Percentiles rank a stretch among this genome's conserved stretches.
Conservation (phyloP, 176 grass and related monocot genomes). For the Carex pumila region DNA sequence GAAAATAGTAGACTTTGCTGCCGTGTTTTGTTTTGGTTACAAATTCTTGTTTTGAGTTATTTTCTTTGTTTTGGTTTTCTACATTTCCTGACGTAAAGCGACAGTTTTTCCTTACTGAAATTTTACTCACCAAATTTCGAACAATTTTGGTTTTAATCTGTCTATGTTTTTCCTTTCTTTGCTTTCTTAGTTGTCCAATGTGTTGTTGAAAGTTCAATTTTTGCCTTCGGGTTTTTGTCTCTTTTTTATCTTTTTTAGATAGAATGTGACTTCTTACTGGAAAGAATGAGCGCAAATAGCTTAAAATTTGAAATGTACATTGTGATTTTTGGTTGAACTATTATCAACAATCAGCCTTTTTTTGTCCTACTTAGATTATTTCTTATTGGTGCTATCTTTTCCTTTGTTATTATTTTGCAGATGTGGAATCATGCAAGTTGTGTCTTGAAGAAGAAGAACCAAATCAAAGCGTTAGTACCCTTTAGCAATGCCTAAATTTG, state of each 20-base stretch:
- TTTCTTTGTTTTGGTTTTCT: conserved; percentile 3
- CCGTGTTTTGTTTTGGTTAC: not conserved
- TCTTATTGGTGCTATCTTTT: conserved; percentile 4
- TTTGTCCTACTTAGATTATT: not conserved
- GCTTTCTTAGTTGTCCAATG: not conserved
- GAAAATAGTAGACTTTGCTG: not conserved
- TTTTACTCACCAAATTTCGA: not conserved
- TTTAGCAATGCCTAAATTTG: not conserved
- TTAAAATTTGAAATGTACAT: conserved; percentile 3
- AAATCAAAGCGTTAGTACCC: conserved; percentile 74
- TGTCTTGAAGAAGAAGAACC: conserved; percentile 79
- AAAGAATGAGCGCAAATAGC: not conserved
- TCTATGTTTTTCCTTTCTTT: not conserved
- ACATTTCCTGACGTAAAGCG: not conserved
- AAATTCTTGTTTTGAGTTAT: not conserved
- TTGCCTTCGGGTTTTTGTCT: not conserved
- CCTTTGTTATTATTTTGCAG: conserved; percentile 31
- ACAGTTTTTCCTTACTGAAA: not conserved
- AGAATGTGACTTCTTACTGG: not conserved
- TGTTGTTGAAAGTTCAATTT: not conserved
- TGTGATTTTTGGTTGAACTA: not conserved
- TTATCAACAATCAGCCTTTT: not conserved
- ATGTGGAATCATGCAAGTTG: conserved; percentile 95
- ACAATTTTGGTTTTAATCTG: not conserved
- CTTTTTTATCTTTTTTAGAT: not conserved